Percentiles rank a stretch among this genome's conserved stretches.
Evolutionary conservation across 2,329 filamentous ascomycete species (phyloP).

Genomic region (Ilyonectria sp.): DNA sequence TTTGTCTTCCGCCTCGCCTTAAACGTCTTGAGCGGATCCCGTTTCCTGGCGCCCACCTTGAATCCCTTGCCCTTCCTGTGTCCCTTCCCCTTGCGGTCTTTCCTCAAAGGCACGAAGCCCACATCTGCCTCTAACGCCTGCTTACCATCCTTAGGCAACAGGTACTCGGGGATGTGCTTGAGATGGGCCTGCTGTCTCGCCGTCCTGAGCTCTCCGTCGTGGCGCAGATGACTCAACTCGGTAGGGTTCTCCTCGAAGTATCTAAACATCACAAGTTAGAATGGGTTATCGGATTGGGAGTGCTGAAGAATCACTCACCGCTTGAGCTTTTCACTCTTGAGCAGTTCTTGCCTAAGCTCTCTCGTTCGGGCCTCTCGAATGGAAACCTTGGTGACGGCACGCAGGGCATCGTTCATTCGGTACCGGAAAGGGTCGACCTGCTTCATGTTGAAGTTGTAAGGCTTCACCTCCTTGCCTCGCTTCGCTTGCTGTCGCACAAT

Average conservation of each 20-base stretch:
- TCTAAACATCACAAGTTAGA: constrained; percentile 43
- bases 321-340: constrained; percentile 95
- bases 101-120: constrained; percentile 81
- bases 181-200: constrained; percentile 90
- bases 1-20: constrained; percentile 72
- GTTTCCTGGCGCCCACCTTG: constrained; percentile 74
- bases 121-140: constrained; percentile 78
- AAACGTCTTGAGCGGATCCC: constrained; percentile 91
- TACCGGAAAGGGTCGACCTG: constrained; percentile 96
- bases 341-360: constrained; percentile 89
- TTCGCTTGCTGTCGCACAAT: constrained; percentile 86
- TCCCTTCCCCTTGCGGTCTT: constrained; percentile 67
- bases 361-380: constrained; percentile 91
- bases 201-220: constrained; percentile 89
- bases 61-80: constrained; percentile 61
- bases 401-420: constrained; percentile 91
- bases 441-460: constrained; percentile 95
- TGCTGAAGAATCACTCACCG: constrained; percentile 57
- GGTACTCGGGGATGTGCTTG: constrained; percentile 94
- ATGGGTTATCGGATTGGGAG: not conserved
- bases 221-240: constrained; percentile 87
- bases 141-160: constrained; percentile 84
- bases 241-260: constrained; percentile 98
- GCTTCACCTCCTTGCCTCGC: constrained; percentile 84
- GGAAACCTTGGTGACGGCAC: constrained; percentile 90